phyloP scores from a whole-genome alignment of 345 rosid species.

The Eucalyptus marginata region DNA sequence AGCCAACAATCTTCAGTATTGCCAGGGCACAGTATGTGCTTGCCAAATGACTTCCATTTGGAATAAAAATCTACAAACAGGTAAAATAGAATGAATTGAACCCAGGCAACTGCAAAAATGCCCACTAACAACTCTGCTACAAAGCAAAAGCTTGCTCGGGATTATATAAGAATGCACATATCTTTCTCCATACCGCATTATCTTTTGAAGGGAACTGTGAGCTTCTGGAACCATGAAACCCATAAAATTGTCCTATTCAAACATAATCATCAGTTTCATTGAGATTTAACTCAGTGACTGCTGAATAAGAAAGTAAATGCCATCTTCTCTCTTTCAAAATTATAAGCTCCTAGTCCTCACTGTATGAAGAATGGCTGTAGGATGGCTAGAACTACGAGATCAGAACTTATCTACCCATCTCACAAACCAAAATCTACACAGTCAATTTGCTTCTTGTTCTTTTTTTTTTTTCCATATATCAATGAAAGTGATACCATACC shows the following conservation, averaged over 20 bases:
- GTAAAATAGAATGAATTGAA: neutral
- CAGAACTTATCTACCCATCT: neutral
- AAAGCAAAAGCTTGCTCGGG: neutral
- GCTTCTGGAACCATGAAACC: slow-evolving; percentile 68
- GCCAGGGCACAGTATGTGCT: slow-evolving; percentile 83
- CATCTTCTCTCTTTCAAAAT: neutral
- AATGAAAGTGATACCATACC: slow-evolving; percentile 25
- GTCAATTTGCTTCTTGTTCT: neutral
- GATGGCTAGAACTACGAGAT: neutral
- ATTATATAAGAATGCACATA: neutral
- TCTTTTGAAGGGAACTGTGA: slow-evolving; percentile 49
- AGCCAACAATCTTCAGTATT: slow-evolving; percentile 54
- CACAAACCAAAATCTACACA: neutral
- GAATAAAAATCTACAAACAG: slow-evolving; percentile 24
- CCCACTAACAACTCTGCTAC: neutral
- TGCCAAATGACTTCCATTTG: slow-evolving; percentile 66
- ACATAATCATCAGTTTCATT: neutral
- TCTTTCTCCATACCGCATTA: slow-evolving; percentile 32
- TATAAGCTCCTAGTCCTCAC: neutral
- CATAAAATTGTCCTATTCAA: slow-evolving; percentile 69
- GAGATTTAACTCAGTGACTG: neutral
- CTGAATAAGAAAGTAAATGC: neutral
- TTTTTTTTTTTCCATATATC: neutral
- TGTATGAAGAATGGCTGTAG: neutral
- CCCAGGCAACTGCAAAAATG: neutral